These are phyloP conservation scores for Capronia americana DNA, from an alignment of 2,329 filamentous ascomycete genomes.

Conservation along the genomic window DNA sequence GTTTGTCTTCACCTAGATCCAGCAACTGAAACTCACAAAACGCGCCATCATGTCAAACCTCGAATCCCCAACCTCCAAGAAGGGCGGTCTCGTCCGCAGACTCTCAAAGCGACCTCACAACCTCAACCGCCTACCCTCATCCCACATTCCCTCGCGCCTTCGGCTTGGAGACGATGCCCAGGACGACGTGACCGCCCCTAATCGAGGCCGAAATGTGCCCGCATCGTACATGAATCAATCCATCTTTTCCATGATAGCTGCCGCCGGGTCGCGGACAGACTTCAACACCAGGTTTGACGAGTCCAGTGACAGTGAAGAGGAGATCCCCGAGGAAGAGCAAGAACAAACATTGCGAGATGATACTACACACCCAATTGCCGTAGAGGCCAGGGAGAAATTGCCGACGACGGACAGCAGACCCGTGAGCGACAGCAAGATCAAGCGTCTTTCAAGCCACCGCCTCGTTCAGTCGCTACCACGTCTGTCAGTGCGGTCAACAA, in stretches of 20 bases:
- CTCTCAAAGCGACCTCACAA: constrained; percentile 53
- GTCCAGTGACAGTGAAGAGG: constrained; percentile 79
- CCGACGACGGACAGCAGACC: constrained; percentile 15
- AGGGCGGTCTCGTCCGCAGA: constrained; percentile 49
- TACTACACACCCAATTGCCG: constrained; percentile 8
- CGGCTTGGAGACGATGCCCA: constrained; percentile 65
- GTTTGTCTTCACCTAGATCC: constrained; percentile 16
- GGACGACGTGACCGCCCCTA: constrained; percentile 65
- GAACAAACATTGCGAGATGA: constrained; percentile 12
- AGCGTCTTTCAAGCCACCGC: constrained; percentile 63
- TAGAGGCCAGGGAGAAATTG: background rate
- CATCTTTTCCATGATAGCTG: constrained; percentile 89
- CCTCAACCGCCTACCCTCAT: constrained; percentile 53
- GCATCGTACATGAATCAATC: constrained; percentile 85
- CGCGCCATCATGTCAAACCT: constrained; percentile 29
- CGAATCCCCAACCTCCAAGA: constrained; percentile 34
- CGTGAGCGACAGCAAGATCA: constrained; percentile 26
- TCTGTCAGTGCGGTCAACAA: constrained; percentile 49
- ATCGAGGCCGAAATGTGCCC: constrained; percentile 47
- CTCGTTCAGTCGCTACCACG: constrained; percentile 66
- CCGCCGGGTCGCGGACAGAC: constrained; percentile 80
- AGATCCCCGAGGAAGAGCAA: constrained; percentile 40
- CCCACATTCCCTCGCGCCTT: constrained; percentile 64
- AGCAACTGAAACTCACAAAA: constrained; percentile 5
- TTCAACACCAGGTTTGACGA: constrained; percentile 83